A percentile compares a stretch with the other conserved stretches of the same genome.
Evolutionary conservation across 495 filamentous ascomycete genomes (phyloP).

Genomic region (Tetracladium marchalianum): DNA sequence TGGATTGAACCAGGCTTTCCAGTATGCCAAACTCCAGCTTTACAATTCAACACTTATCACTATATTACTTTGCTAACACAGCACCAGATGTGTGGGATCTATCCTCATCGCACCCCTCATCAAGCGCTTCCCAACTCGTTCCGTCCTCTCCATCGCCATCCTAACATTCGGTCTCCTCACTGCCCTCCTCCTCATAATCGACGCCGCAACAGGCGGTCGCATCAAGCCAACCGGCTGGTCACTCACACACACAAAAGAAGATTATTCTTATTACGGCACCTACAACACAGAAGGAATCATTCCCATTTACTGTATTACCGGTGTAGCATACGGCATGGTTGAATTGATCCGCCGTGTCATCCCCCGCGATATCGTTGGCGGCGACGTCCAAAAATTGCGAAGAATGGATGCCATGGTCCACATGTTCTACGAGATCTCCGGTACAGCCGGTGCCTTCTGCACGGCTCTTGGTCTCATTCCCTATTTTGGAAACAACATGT

Average conservation of each 20-base stretch:
- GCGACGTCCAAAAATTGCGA: constrained; percentile 32
- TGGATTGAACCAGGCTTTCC: constrained; percentile 34
- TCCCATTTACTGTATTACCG: constrained; percentile 29
- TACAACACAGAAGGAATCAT: constrained; percentile 36
- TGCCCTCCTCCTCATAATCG: constrained; percentile 27
- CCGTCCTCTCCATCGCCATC: constrained; percentile 28
- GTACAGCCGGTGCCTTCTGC: constrained; percentile 31
- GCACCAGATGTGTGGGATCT: constrained; percentile 26
- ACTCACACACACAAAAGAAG: constrained; percentile 21
- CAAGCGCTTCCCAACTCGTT: constrained; percentile 29
- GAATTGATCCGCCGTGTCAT: constrained; percentile 36
- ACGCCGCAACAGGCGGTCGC: constrained; percentile 30
- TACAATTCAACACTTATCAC: too few relatives aligned
- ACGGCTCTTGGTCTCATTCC: constrained; percentile 32
- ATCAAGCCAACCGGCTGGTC: constrained; percentile 21
- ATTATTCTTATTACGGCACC: constrained; percentile 28
- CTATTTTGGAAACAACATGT: constrained; percentile 33
- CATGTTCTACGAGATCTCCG: constrained; percentile 35
- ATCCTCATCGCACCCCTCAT: constrained; percentile 36
- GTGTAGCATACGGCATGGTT: constrained; percentile 32
- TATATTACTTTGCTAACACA: too few relatives aligned
- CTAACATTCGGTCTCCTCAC: constrained; percentile 30
- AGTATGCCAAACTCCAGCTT: constrained; percentile 2
- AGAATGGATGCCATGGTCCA: constrained; percentile 35
- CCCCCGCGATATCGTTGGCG: constrained; percentile 34